Conservation (phyloP, 305 asterid genomes). For the Lippia alba region DNA sequence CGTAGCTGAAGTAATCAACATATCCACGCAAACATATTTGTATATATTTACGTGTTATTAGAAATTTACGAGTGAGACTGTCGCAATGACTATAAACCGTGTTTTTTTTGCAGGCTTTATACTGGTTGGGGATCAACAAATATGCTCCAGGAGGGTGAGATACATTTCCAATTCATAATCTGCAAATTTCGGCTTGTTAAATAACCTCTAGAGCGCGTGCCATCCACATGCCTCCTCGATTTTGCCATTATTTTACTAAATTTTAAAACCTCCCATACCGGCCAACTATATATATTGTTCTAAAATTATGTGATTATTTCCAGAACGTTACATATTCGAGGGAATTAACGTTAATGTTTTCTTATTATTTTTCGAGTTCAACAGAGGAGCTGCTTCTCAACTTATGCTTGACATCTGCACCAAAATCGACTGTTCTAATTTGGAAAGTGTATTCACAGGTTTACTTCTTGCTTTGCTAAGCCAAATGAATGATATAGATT, state of each 20-base stretch:
- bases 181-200: background rate
- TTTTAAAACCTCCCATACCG: too few species aligned
- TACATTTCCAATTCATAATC: background rate
- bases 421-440: slow-evolving; percentile 51
- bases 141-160: slow-evolving; percentile 68
- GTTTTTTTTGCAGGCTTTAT: slow-evolving; percentile 44
- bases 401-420: slow-evolving; percentile 63
- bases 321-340: background rate
- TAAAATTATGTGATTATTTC: background rate
- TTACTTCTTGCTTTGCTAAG: background rate
- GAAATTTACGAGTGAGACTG: too few species aligned
- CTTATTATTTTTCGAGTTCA: background rate
- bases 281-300: background rate
- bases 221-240: too few species aligned
- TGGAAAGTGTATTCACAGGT: slow-evolving; percentile 55
- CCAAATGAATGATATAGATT: background rate
- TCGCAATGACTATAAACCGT: background rate
- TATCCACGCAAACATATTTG: background rate
- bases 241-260: too few species aligned
- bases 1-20: slow-evolving; percentile 56
- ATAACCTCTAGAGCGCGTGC: too few species aligned
- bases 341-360: background rate
- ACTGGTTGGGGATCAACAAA: slow-evolving; percentile 68
- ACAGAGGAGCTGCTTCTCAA: slow-evolving; percentile 61
- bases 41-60: too few species aligned